Conservation (phyloP, 192 early-diverging fungal genomes). For the Phlyctochytrium bullatum region DNA sequence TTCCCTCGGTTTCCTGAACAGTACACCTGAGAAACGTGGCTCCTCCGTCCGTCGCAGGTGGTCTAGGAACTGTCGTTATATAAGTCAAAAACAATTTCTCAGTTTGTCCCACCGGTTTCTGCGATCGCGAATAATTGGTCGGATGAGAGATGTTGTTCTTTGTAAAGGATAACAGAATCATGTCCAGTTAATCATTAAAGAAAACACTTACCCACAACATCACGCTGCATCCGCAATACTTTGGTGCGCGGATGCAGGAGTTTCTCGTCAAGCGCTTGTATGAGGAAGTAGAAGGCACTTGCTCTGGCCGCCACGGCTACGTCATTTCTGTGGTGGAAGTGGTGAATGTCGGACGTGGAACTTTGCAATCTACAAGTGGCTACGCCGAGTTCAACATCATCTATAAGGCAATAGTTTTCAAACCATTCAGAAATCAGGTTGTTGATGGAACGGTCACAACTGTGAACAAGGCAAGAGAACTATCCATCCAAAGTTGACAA, state of each 20-base stretch:
- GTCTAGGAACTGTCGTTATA: no score
- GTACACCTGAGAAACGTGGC: no score
- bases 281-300: conserved; percentile 93
- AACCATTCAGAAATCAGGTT: conserved; percentile 96
- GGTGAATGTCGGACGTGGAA: conserved; percentile 72
- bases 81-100: neutral
- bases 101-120: neutral
- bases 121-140: neutral
- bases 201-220: conserved; percentile 91
- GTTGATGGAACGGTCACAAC: conserved; percentile 81
- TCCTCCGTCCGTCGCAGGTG: no score
- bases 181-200: no score
- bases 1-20: no score
- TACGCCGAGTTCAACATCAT: conserved; percentile 87
- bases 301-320: conserved; percentile 89
- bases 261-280: conserved; percentile 83
- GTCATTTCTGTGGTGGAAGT: conserved; percentile 84
- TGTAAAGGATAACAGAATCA: no score
- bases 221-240: conserved; percentile 87
- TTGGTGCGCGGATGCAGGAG: conserved; percentile 65
- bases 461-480: conserved; percentile 74
- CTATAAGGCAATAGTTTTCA: conserved; percentile 95
- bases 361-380: conserved; percentile 71
- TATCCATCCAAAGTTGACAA: neutral
- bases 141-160: neutral